These are phyloP conservation scores for Pelargonium fulgidum DNA, from an alignment of 441 rosid species.

Conservation along the genomic window DNA sequence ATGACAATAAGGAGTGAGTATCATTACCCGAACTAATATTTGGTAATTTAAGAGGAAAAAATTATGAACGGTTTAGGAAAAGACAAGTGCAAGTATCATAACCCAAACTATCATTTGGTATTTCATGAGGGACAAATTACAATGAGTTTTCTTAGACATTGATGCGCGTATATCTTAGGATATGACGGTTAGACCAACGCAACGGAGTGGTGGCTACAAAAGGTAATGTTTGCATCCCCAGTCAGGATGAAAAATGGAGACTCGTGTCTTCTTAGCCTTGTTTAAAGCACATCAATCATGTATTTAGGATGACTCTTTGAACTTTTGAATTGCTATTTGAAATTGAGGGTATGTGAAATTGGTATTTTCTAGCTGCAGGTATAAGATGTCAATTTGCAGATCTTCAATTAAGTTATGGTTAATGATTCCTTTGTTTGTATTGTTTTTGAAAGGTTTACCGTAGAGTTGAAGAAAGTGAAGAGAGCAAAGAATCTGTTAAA, in stretches of 20 bases:
- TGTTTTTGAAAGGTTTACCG: conserved; percentile 38
- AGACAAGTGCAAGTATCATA: no score
- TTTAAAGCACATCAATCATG: neutral
- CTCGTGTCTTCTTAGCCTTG: neutral
- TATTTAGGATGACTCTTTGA: neutral
- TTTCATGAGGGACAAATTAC: no score
- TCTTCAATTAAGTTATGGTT: neutral
- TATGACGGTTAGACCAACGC: neutral
- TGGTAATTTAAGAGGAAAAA: neutral
- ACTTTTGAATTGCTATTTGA: neutral
- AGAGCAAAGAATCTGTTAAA: neutral
- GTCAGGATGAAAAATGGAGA: neutral
- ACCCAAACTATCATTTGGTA: no score
- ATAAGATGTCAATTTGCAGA: conserved; percentile 5
- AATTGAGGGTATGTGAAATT: no score
- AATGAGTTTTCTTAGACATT: neutral
- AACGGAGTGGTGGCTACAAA: neutral
- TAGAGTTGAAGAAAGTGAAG: conserved; percentile 46
- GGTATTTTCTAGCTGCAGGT: no score
- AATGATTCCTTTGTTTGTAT: neutral
- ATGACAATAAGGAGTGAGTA: conserved; percentile 1
- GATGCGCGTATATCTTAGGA: neutral
- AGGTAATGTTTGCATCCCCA: neutral
- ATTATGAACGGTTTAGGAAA: no score
- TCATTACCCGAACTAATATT: neutral